Evolutionary conservation across 805 yeast species (phyloP), one percentile per base, ranked within the genome.

Genomic region (Nakazawaea siamensis): DNA sequence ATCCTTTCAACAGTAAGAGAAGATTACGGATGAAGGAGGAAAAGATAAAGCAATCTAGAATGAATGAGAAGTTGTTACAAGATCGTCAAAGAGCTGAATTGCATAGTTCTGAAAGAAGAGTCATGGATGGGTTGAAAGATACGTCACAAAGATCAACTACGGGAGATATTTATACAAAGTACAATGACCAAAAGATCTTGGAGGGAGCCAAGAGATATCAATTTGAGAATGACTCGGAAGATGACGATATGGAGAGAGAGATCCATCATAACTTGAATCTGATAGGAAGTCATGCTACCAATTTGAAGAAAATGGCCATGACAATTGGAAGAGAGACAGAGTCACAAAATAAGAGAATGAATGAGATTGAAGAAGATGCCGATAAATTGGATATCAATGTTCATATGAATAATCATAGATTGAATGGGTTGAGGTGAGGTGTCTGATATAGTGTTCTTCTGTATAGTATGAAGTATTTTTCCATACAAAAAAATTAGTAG

Each of bases 221-320:
- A 48, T 83, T 85, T 47, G 96, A 86, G 51, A 82, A 81, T 32
- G 97, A 90, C 57, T 76, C 77, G 33, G 97, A 90, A 54, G 97
- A 92, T 56, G 95, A 87, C 48, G 92, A 79, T 46, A 73, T 86
- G 73, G 97, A 90, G 52, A 73, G 80, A 43, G 95, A 88, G 56
- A 74, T 87, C 46, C 88, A 87, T 35, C 61, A 71, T 43, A 92
- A 92, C 50, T 63, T 90, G 55, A 88, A 83, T 48, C 85, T 80
- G 53, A 81, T 92, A 32, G 70, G 73, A 10, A 68, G 67, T 27
- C 72, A 80, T 39, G 73, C 94, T 21, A 68, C 68, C 36, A 75
- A 87, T 41, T 70, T 90, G 57, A 80, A 76, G 52, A 71, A 66
- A 43, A 65, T 84, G 35, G 96, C 97, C 2, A 52, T 67, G 38